Base-by-base conservation (phyloP, 331 rosid species). In the Prunus yedoensis region DNA sequence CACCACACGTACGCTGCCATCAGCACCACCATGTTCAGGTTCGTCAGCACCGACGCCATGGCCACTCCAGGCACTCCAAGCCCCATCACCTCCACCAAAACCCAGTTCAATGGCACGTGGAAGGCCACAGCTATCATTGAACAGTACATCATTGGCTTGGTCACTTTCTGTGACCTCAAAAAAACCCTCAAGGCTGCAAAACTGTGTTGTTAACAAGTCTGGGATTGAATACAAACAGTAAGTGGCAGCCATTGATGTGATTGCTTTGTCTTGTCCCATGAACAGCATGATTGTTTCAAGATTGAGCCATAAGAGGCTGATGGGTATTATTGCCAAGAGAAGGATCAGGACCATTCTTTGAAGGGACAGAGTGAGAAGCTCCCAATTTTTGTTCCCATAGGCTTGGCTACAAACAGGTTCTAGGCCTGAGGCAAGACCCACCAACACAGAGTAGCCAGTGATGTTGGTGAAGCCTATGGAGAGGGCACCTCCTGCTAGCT, bases 401-500 rank as follows among this genome's bases (percentile, higher is more conserved):
- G 99, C 99, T 79, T 95, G 99, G 83, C 90, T 83, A 66, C 99
- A 95, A 1, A 92, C 91, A 0, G 99, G 96, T 51, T 95, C 99
- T 0, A 95, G 96, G 20, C 99, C 99, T 1, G 99, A 83, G 9
- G 99, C 97, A 0, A 95, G 88, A 13, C 97, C 99, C 41, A 85
- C 89, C 3, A 95, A 74, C 53, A 94, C 97, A 53, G 99, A 95
- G 91, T 95, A 95, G 70, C 99, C 99, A 23, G 99, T 95, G 67
- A 95, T 95, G 89, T 95, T 95, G 23, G 99, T 95, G 86, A 95
- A 95, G 4, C 97, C 99, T 20, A 92, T 82, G 2, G 99, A 91
- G 3, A 95, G 97, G 25, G 99, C 97, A 6, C 97, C 97, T 12
- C 99, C 99, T 1, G 99, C 99, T 25, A 95, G 90, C 83, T 95